These are phyloP conservation scores for Ascodesmis nigricans DNA, from an alignment of 495 filamentous ascomycete species.

Conservation along the genomic window DNA sequence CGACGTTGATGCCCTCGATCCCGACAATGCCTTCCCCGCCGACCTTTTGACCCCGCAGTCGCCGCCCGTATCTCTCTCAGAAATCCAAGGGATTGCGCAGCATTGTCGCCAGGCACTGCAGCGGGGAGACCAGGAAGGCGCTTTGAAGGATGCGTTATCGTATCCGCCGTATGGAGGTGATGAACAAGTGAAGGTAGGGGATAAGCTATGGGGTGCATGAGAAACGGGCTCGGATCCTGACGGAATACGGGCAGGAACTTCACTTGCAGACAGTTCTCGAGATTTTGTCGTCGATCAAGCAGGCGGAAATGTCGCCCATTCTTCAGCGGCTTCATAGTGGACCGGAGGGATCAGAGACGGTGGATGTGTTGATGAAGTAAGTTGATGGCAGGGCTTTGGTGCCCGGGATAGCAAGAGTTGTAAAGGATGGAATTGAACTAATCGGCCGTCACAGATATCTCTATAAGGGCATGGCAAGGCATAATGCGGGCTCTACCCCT, in stretches of 20 bases:
- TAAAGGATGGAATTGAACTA: neutral
- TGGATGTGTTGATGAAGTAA: constrained; percentile 40
- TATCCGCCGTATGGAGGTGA: constrained; percentile 51
- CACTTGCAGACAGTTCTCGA: constrained; percentile 48
- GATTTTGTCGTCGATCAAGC: constrained; percentile 50
- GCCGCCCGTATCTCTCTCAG: constrained; percentile 31
- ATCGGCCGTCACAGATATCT: constrained; percentile 21
- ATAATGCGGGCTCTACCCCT: constrained; percentile 14
- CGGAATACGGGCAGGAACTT: constrained; percentile 28
- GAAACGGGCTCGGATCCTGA: constrained; percentile 2
- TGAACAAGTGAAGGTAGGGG: constrained; percentile 41
- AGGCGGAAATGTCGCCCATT: constrained; percentile 48
- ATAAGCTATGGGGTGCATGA: neutral
- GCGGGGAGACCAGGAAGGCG: constrained; percentile 45
- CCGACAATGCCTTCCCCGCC: constrained; percentile 49
- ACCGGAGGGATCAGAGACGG: constrained; percentile 35
- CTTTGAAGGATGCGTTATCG: constrained; percentile 40
- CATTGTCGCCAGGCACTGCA: constrained; percentile 48
- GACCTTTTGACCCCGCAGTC: constrained; percentile 39
- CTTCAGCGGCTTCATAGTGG: constrained; percentile 38
- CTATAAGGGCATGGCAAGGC: constrained; percentile 45
- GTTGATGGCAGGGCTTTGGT: constrained; percentile 18
- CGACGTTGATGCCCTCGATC: constrained; percentile 52
- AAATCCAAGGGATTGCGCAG: constrained; percentile 38
- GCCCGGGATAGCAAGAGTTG: neutral